Base-by-base conservation (phyloP, 352 stramenopile genomes). In the Phytophthora sp. region DNA sequence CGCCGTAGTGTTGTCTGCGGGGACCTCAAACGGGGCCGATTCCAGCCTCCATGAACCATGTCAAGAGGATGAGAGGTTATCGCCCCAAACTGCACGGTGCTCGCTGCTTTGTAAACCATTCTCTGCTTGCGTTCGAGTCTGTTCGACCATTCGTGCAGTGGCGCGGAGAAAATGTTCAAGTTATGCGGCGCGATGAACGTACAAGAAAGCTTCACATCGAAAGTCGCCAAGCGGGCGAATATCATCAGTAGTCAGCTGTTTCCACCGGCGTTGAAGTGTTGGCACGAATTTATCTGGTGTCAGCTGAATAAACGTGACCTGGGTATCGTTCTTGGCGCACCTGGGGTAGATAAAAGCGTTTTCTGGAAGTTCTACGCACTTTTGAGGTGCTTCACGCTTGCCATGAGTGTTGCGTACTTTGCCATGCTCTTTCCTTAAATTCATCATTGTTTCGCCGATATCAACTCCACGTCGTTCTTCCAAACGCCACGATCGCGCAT, bases 261-360 rank as follows among this genome's bases (percentile, higher is more conserved):
- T 29, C 57, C 57, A 65, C 2, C 46, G 46, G n/a, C 52, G 9
- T 18, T 46, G n/a, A 13, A 58, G 29, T 11, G 35, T 53, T 8
- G 24, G 15, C 18, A 21, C 12, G 21, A 31, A 52, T 23, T 36
- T 57, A 1, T 23, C 27, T 9, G 45, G 2, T 9, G 55, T 41
- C 21, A 63, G 30, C 44, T 39, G 4, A n/a, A 63, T n/a, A 15
- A 24, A 63, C 11, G 54, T 55, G 6, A 23, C 42, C 8, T 63
- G 30, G 16, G 2, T 18, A 11, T 63, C 42, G 24, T 41, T 55
- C 41, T 61, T 61, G n/a, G 39, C 12, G 33, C 30, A 15, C 38
- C 21, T 29, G 3, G 24, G 23, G 21, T 61, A 61, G 11, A 61
- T 52, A n/a, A n/a, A n/a, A n/a, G n/a, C n/a, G n/a, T n/a, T n/a